These are phyloP conservation scores for Penicillium sumatraense DNA, from an alignment of 2,329 filamentous ascomycete species.

Conservation along the genomic window DNA sequence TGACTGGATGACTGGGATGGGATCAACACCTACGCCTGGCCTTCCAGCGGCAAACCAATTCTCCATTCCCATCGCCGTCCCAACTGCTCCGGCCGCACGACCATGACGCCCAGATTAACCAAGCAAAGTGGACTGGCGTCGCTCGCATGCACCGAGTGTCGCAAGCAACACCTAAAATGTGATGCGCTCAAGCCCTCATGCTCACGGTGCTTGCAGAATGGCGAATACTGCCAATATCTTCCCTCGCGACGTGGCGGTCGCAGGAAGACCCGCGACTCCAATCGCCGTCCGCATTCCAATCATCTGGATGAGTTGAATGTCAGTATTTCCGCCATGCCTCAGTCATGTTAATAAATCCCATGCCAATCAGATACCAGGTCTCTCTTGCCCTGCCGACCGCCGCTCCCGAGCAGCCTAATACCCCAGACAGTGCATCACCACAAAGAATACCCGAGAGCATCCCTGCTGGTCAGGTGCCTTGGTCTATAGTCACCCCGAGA, in stretches of 20 bases:
- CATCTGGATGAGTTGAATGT: conserved; percentile 15
- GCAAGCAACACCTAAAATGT: conserved; percentile 72
- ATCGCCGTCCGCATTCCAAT: conserved; percentile 16
- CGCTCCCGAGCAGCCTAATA: conserved; percentile 17
- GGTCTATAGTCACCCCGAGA: conserved; percentile 25
- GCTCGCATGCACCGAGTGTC: conserved; percentile 52
- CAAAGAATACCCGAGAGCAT: conserved; percentile 22
- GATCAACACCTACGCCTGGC: too few relatives aligned
- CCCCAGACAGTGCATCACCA: conserved; percentile 23
- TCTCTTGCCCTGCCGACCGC: conserved; percentile 10
- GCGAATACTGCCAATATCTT: conserved; percentile 68
- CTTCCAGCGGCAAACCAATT: not conserved
- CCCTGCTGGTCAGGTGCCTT: conserved; percentile 24
- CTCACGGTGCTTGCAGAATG: conserved; percentile 64
- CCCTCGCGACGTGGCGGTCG: conserved; percentile 68
- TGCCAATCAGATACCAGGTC: conserved; percentile 11
- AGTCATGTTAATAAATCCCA: not conserved
- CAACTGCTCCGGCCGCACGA: not conserved
- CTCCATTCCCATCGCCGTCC: not conserved
- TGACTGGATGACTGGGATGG: not conserved
- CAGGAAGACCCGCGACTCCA: conserved; percentile 37
- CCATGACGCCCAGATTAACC: conserved; percentile 23
- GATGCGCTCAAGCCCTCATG: conserved; percentile 69
- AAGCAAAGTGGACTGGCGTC: conserved; percentile 35
- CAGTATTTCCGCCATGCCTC: conserved; percentile 3